These are phyloP conservation scores for Skeletonema menzelii DNA, from an alignment of 108 stramenopile species.

Conservation along the genomic window DNA sequence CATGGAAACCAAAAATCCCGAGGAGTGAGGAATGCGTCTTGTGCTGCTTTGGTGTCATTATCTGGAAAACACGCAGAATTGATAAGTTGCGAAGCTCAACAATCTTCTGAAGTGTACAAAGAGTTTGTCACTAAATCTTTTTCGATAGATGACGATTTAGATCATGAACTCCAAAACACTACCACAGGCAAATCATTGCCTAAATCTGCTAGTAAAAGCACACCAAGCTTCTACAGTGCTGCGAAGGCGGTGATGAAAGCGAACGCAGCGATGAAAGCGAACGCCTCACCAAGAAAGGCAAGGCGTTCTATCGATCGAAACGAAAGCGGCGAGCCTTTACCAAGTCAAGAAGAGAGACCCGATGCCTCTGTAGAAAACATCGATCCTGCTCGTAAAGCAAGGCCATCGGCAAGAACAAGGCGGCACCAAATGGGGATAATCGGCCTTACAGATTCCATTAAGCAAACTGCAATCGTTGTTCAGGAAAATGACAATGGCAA, in stretches of 20 bases:
- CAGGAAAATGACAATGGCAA: constrained; percentile 2
- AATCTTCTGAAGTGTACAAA: constrained; percentile 11
- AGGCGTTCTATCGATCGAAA: no score
- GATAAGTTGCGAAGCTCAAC: neutral
- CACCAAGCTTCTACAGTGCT: neutral
- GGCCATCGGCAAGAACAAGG: neutral
- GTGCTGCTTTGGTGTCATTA: constrained; percentile 21
- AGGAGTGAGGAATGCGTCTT: constrained; percentile 21
- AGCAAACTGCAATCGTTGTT: neutral
- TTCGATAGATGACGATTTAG: neutral
- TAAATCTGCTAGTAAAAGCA: neutral
- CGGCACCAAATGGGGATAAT: no score
- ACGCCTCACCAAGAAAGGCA: neutral
- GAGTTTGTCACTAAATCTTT: constrained; percentile 21
- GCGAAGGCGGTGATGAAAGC: neutral
- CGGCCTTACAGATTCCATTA: neutral
- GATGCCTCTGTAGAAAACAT: neutral
- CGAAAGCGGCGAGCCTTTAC: neutral
- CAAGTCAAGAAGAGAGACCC: neutral
- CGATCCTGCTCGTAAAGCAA: neutral
- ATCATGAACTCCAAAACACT: neutral
- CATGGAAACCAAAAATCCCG: constrained; percentile 17
- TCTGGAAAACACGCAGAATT: constrained; percentile 5
- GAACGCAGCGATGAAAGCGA: neutral
- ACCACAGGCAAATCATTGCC: neutral